Conservation (phyloP, 148 eudicot genomes). For the Rhododendron vialii region DNA sequence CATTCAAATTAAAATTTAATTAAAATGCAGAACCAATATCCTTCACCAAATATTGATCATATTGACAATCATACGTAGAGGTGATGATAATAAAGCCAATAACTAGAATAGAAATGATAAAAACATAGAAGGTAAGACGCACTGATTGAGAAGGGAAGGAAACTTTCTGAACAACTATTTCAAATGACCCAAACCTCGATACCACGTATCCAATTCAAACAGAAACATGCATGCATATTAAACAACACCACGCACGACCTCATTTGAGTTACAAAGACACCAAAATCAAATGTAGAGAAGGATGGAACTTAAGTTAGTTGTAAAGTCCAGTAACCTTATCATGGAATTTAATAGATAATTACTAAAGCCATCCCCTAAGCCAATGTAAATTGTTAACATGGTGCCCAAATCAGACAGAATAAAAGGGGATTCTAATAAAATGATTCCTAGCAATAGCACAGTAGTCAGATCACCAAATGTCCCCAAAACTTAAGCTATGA, state of each 20-base stretch:
- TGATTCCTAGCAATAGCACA: not conserved
- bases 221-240: not conserved
- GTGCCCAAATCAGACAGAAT: not conserved
- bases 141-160: not conserved
- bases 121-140: not conserved
- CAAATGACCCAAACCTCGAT: not conserved
- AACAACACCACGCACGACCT: not conserved
- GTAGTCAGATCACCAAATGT: not conserved
- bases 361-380: not conserved
- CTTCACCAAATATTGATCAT: not conserved
- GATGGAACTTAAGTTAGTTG: not conserved
- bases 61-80: not conserved
- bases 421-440: not conserved
- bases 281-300: not conserved
- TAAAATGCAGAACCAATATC: slow-evolving; percentile 2
- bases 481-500: not conserved
- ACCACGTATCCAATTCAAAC: not conserved
- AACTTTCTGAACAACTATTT: not conserved
- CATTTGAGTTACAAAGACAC: not conserved
- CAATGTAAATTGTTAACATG: not conserved
- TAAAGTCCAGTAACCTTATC: not conserved
- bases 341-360: not conserved
- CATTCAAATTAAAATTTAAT: slow-evolving; percentile 5
- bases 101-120: not conserved
- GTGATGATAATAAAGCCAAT: not conserved